Evolutionary conservation across 2,329 filamentous ascomycete species (phyloP), one percentile per base, ranked within the genome.

Genomic region (Aschersonia sp.): DNA sequence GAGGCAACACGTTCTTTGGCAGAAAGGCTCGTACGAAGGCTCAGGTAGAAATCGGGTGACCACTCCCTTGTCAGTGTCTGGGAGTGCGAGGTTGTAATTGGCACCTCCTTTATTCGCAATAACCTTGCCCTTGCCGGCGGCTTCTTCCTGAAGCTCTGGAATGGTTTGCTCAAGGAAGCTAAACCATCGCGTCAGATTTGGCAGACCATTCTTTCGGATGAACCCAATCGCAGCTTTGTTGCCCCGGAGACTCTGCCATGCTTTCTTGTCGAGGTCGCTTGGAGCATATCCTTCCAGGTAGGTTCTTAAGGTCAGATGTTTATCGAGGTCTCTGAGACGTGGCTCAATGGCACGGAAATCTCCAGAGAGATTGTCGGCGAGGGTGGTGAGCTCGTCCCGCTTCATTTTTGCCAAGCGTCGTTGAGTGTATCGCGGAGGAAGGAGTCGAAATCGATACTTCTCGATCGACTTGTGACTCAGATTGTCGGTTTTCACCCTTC

Each of bases 11-110:
- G 4, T 37, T 37, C 35, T 9, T 9, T 37, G 35, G 8, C 12
- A 9, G 12, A 9, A 2, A 12, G 35, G 5, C 35, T 12, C 78
- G 66, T 65, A 85, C 72, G 87, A 95, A 53, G 90, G 90, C 79
- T 96, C 90, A 4, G 90, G 90, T 12, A 90, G 81, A 69, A 97
- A 97, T 57, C 89, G 76, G 29, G 87, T 94, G 22, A 96, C 86
- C 49, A 97, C 88, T 4, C 87, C 88, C 62, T 90, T 82, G 39
- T 90, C 86, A 7, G 85, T 83, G 62, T 94, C 85, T 58, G 85
- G 80, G 39, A 96, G 75, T 2, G 82, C 84, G 63, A 96, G 85
- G 61, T 94, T 88, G 67, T 92, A 97, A 72, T 81, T 94, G 50
- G 78, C 87, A 53, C 87, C 87, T 46, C 85, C 83, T 63, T 86